Evolutionary conservation across 75 land plant genomes (phyloP).

Genomic region (Cryptomeria japonica): DNA sequence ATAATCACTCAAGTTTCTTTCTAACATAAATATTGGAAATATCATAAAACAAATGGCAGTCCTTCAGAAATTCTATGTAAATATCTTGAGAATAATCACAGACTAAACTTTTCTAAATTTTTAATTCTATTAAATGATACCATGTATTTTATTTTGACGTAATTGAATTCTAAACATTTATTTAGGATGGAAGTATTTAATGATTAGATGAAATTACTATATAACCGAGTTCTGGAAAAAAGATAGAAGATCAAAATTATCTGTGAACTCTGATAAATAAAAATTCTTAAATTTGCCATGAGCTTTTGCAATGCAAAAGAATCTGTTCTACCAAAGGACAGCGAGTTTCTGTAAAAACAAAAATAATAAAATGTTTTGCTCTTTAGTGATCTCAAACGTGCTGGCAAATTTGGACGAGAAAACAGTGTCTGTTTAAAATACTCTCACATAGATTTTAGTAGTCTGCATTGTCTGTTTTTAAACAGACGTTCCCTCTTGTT

Average conservation of each 20-base stretch:
- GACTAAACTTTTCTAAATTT: neutral
- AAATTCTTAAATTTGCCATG: neutral
- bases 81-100: neutral
- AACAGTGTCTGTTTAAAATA: neutral
- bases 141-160: too few species aligned
- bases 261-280: too few species aligned
- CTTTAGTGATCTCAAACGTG: neutral
- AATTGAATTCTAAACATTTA: too few species aligned
- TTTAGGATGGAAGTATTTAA: too few species aligned
- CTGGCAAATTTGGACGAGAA: too few species aligned
- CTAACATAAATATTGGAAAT: too few species aligned
- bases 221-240: neutral
- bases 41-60: too few species aligned
- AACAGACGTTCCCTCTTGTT: neutral
- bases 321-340: neutral
- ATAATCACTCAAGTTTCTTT: too few species aligned
- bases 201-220: too few species aligned
- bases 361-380: neutral
- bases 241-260: neutral
- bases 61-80: too few species aligned
- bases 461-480: neutral
- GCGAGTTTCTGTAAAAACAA: neutral
- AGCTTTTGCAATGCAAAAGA: neutral
- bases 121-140: too few species aligned
- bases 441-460: neutral